Percentiles rank a stretch among this genome's conserved stretches.
Evolutionary conservation across 805 yeast species (phyloP).

Genomic region (Scheffersomyces lignosus): DNA sequence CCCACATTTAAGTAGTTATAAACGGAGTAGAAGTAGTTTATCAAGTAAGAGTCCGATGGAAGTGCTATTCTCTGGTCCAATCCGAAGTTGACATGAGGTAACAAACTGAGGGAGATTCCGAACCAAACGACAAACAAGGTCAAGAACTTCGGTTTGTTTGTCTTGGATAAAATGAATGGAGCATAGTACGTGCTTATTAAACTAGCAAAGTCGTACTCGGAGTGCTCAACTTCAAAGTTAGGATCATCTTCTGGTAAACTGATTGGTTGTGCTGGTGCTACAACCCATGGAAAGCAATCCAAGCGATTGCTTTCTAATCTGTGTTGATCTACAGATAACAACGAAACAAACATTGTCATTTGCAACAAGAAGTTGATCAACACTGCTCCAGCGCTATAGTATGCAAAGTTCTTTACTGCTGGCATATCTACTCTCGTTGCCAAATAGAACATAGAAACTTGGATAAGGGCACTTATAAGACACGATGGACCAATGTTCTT

Average conservation of each 20-base stretch:
- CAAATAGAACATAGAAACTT: conserved; percentile 73
- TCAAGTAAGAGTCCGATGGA: conserved; percentile 79
- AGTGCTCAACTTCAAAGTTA: conserved; percentile 1
- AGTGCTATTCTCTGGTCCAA: conserved; percentile 88
- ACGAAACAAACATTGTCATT: conserved; percentile 75
- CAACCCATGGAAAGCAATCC: conserved; percentile 63
- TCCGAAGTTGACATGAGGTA: conserved; percentile 75
- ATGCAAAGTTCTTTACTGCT: conserved; percentile 90
- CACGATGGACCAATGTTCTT: conserved; percentile 87
- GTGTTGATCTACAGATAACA: conserved; percentile 64
- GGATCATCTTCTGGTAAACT: conserved; percentile 6
- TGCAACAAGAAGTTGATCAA: conserved; percentile 75
- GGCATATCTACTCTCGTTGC: conserved; percentile 91
- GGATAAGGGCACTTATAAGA: conserved; percentile 71
- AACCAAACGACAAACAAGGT: conserved; percentile 60
- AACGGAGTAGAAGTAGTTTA: conserved; percentile 76
- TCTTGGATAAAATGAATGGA: conserved; percentile 53
- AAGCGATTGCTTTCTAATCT: conserved; percentile 58
- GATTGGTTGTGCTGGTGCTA: conserved; percentile 10
- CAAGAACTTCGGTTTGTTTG: conserved; percentile 48
- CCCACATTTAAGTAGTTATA: conserved; percentile 78
- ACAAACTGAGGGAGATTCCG: conserved; percentile 63
- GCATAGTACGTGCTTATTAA: conserved; percentile 54
- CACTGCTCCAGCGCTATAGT: conserved; percentile 86
- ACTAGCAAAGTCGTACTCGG: conserved; percentile 26